Conservation (phyloP, 306 rosid genomes). For the Quercus variabilis region DNA sequence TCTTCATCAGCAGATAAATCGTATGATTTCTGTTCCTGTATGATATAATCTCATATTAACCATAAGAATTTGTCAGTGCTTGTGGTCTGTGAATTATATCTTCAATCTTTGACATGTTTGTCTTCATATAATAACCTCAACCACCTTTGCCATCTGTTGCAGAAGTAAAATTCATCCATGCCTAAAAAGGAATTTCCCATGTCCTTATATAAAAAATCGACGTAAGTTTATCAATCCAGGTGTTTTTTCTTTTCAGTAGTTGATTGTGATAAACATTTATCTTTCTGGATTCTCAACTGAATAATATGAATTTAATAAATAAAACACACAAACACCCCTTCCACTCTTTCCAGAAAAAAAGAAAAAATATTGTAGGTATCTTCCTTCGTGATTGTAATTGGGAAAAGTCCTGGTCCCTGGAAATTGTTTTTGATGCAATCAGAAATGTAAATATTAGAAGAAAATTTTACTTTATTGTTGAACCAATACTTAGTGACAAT, state of each 20-base stretch:
- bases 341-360: not conserved
- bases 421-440: not conserved
- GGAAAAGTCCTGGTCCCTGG: not conserved
- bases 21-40: conserved; percentile 45
- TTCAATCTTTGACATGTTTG: not conserved
- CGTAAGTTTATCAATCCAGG: conserved; percentile 38
- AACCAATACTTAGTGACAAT: not conserved
- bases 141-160: conserved; percentile 16
- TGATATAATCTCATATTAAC: not conserved
- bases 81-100: conserved; percentile 9
- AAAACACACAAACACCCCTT: not conserved
- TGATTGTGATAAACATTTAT: conserved; percentile 1
- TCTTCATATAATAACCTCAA: conserved; percentile 13
- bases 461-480: not conserved
- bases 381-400: not conserved
- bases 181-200: conserved; percentile 69
- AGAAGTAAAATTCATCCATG: conserved; percentile 55
- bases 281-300: not conserved
- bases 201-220: conserved; percentile 31
- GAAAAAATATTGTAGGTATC: not conserved
- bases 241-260: not conserved
- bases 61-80: conserved; percentile 2
- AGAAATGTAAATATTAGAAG: not conserved
- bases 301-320: not conserved
- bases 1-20: conserved; percentile 44